Evolutionary conservation across 495 filamentous ascomycete genomes (phyloP).

Genomic region (Alectoria sarmentosa): DNA sequence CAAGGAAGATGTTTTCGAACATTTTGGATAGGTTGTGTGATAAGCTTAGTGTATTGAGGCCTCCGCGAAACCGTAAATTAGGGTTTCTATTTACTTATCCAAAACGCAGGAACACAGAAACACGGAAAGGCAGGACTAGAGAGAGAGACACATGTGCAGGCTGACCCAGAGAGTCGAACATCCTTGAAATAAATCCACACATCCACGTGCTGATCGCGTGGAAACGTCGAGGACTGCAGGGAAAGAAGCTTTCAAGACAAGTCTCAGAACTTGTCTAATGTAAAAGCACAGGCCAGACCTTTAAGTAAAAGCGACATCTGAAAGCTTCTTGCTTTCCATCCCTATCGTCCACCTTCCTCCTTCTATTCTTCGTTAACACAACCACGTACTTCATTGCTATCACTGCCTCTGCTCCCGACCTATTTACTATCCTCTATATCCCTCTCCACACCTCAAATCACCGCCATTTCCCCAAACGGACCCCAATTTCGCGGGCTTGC

Average conservation of each 20-base stretch:
- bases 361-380: neutral
- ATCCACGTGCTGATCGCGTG: conserved; percentile 25
- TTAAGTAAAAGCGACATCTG: neutral
- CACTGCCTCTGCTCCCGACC: neutral
- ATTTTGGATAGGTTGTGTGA: too few relatives aligned
- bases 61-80: too few relatives aligned
- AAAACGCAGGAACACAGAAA: too few relatives aligned
- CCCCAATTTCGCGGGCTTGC: neutral
- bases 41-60: too few relatives aligned
- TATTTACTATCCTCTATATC: neutral
- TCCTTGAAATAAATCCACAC: neutral
- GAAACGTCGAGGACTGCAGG: neutral
- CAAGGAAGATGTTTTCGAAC: too few relatives aligned
- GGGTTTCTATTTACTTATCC: too few relatives aligned
- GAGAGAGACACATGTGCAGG: too few relatives aligned
- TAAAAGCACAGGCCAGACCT: conserved; percentile 6
- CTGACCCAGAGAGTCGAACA: neutral
- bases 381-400: neutral
- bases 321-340: neutral
- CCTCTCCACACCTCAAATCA: neutral
- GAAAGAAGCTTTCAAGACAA: conserved; percentile 9
- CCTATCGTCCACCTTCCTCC: neutral
- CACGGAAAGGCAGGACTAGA: too few relatives aligned
- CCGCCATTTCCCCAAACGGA: neutral
- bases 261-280: conserved; percentile 1